phyloP scores from a whole-genome alignment of 495 filamentous ascomycete genomes.

The Geoglossum glabrum region DNA sequence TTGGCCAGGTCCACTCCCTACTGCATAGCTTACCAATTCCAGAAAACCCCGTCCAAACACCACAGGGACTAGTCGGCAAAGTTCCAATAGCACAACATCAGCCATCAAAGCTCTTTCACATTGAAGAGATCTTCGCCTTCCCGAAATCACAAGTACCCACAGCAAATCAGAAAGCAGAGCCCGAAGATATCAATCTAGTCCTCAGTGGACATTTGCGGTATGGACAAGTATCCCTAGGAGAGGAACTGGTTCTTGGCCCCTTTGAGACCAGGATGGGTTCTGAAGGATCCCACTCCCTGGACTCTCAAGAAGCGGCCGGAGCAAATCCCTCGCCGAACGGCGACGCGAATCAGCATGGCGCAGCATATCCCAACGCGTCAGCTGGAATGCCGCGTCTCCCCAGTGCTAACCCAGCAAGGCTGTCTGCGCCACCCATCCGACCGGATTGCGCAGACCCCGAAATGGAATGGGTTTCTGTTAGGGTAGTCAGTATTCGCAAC shows the following conservation, averaged over 20 bases:
- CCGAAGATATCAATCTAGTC: slow-evolving; percentile 31
- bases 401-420: background rate
- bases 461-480: slow-evolving; percentile 55
- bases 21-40: slow-evolving; percentile 46
- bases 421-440: background rate
- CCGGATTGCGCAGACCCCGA: background rate
- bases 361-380: background rate
- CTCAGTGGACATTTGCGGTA: slow-evolving; percentile 68
- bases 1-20: slow-evolving; percentile 63
- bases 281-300: slow-evolving; percentile 13
- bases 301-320: slow-evolving; percentile 18
- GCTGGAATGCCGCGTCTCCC: background rate
- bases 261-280: slow-evolving; percentile 24
- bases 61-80: background rate
- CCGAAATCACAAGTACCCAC: background rate
- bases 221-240: slow-evolving; percentile 57
- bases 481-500: slow-evolving; percentile 69
- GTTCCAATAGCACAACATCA: slow-evolving; percentile 3
- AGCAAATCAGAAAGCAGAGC: background rate
- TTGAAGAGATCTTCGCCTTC: slow-evolving; percentile 3
- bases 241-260: slow-evolving; percentile 62
- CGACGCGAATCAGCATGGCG: background rate
- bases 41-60: slow-evolving; percentile 4
- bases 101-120: slow-evolving; percentile 20
- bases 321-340: slow-evolving; percentile 14